Percentiles rank a stretch among this genome's conserved stretches.
Conservation (phyloP, 2,329 filamentous ascomycete species). For the Rhinocladiella mackenziei region DNA sequence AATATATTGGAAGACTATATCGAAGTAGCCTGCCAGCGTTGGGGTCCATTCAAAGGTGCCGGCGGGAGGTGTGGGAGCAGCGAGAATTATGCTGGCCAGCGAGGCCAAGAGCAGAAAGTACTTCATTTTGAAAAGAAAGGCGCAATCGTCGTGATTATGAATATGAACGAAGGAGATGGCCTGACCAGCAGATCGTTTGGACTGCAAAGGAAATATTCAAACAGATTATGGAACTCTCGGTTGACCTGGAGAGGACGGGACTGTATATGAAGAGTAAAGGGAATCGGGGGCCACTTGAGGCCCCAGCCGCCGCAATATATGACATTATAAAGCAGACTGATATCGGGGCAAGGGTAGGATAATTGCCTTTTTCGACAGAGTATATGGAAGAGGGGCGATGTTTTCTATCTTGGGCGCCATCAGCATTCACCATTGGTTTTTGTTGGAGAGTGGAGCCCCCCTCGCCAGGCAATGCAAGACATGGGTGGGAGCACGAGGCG, state of each 20-base stretch:
- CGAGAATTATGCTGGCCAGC: constrained; percentile 34
- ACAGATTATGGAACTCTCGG: constrained; percentile 11
- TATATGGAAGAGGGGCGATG: constrained; percentile 12
- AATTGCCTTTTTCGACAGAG: constrained; percentile 11
- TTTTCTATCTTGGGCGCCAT: constrained; percentile 24
- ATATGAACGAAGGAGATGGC: constrained; percentile 6
- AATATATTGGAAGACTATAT: constrained; percentile 40
- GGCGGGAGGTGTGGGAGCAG: constrained; percentile 35
- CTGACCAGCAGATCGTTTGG: constrained; percentile 18
- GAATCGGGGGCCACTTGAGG: constrained; percentile 12
- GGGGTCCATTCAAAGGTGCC: constrained; percentile 39
- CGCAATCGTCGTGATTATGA: constrained; percentile 1
- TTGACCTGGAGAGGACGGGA: constrained; percentile 6
- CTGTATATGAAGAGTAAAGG: constrained; percentile 18
- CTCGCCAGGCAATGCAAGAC: too few relatives aligned
- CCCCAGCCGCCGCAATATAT: constrained; percentile 24
- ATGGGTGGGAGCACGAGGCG: constrained; percentile 20
- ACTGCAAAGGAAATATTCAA: constrained; percentile 19
- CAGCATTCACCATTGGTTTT: constrained; percentile 16
- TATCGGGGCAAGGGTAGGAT: constrained; percentile 18
- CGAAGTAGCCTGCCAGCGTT: constrained; percentile 39
- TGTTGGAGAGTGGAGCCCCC: constrained; percentile 13
- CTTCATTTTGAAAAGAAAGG: constrained; percentile 16
- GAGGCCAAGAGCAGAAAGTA: constrained; percentile 24
- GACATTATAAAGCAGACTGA: constrained; percentile 20